Evolutionary conservation across 257 asterid genomes (phyloP).

Genomic region (Craterostigma plantagineum): DNA sequence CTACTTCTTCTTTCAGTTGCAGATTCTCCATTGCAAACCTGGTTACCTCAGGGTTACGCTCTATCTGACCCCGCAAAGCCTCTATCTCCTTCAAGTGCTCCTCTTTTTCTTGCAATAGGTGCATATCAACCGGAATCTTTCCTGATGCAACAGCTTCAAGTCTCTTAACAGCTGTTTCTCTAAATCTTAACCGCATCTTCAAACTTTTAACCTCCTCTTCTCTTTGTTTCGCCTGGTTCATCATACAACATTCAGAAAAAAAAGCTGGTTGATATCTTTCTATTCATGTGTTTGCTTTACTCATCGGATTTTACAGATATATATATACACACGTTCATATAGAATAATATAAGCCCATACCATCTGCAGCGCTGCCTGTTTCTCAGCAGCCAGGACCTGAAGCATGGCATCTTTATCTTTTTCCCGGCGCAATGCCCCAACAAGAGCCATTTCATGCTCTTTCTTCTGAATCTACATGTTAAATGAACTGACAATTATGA

Average conservation of each 20-base stretch:
- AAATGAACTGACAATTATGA: not conserved
- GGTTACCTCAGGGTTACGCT: conserved; percentile 81
- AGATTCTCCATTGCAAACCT: conserved; percentile 96
- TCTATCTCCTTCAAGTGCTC: conserved; percentile 81
- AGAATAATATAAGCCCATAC: conserved; percentile 20
- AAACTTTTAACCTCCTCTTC: conserved; percentile 83
- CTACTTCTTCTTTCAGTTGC: conserved; percentile 80
- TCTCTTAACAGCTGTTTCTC: conserved; percentile 82
- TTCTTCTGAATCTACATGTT: conserved; percentile 40
- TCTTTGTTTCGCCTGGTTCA: conserved; percentile 78
- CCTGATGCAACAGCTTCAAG: conserved; percentile 85
- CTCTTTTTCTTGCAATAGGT: conserved; percentile 70
- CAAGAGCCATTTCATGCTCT: conserved; percentile 87
- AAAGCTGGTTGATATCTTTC: not conserved
- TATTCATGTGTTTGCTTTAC: no score
- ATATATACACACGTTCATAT: no score
- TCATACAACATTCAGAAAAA: not conserved
- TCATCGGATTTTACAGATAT: no score
- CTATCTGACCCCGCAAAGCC: conserved; percentile 65
- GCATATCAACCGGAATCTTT: conserved; percentile 74
- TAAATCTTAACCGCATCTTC: conserved; percentile 76
- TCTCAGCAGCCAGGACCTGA: conserved; percentile 58
- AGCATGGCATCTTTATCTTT: conserved; percentile 61
- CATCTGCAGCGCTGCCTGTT: conserved; percentile 66
- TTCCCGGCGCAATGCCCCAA: conserved; percentile 83